Conservation (phyloP, 352 stramenopile genomes). For the Phytophthora aleatoria region DNA sequence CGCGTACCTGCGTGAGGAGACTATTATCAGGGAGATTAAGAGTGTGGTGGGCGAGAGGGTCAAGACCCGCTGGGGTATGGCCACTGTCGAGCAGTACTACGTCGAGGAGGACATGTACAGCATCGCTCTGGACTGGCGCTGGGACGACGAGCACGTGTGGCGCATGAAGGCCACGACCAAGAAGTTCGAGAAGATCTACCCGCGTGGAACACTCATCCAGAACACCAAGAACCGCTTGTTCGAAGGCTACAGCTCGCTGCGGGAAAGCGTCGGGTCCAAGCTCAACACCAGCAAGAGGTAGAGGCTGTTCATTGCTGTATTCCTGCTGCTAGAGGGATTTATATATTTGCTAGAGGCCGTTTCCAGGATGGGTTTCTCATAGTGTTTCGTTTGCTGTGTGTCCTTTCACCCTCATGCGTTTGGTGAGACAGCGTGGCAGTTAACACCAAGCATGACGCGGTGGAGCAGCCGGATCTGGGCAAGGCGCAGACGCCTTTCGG, state of each 20-base stretch:
- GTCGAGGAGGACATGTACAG: constrained; percentile 90
- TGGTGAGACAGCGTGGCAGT: constrained; percentile 28
- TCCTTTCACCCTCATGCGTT: constrained; percentile 14
- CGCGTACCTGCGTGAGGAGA: constrained; percentile 69
- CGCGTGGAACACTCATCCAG: constrained; percentile 69
- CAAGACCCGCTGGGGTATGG: constrained; percentile 85
- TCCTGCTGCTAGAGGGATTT: constrained; percentile 29
- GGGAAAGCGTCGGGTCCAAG: constrained; percentile 66
- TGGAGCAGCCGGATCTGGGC: constrained; percentile 35
- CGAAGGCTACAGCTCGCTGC: constrained; percentile 77
- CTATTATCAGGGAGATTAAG: constrained; percentile 83
- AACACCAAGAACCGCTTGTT: constrained; percentile 85
- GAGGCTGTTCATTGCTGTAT: constrained; percentile 17
- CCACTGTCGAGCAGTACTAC: constrained; percentile 86
- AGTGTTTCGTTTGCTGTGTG: constrained; percentile 25
- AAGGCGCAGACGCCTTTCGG: constrained; percentile 60
- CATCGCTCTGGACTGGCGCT: constrained; percentile 87
- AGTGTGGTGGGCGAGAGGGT: constrained; percentile 82
- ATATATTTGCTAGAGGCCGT: constrained; percentile 32
- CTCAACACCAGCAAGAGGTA: constrained; percentile 65
- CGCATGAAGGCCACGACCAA: constrained; percentile 91
- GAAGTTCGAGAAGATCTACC: constrained; percentile 85
- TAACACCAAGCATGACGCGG: constrained; percentile 29
- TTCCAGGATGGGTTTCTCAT: constrained; percentile 31
- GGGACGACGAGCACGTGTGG: constrained; percentile 89